phyloP scores from a whole-genome alignment of 208 protist species.

The Acanthamoeba triangularis region DNA sequence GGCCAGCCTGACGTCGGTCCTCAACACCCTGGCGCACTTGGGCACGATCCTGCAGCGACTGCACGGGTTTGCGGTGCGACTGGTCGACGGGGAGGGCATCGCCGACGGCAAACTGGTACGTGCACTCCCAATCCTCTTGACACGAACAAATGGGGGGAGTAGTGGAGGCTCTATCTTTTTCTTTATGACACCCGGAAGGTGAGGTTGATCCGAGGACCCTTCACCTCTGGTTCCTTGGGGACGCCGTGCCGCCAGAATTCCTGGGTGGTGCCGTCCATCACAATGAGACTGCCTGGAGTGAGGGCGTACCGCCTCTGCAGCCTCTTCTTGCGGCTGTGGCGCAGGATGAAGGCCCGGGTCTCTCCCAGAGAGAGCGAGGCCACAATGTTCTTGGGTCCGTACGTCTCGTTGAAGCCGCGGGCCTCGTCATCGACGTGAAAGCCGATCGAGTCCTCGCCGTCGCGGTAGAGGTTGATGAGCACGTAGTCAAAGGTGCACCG shows the following conservation, averaged over 20 bases:
- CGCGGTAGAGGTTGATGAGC: constrained; percentile 62
- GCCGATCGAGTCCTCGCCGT: constrained; percentile 39
- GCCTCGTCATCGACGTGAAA: constrained; percentile 58
- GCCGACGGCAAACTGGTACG: constrained; percentile 32
- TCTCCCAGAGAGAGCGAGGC: constrained; percentile 38
- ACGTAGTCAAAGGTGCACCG: constrained; percentile 62
- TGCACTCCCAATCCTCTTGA: not conserved
- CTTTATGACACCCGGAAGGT: constrained; percentile 51
- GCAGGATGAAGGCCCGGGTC: not conserved
- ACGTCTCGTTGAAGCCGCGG: not conserved
- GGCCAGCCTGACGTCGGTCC: constrained; percentile 6
- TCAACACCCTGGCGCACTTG: not conserved
- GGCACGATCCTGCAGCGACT: not conserved
- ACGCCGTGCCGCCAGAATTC: constrained; percentile 18
- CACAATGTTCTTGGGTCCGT: constrained; percentile 55
- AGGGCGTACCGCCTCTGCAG: not conserved
- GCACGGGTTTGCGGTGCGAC: not conserved
- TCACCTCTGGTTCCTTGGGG: constrained; percentile 18
- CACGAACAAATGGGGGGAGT: not conserved
- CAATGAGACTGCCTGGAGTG: not conserved
- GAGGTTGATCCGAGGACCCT: constrained; percentile 31
- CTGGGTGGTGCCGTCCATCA: constrained; percentile 70
- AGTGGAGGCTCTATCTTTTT: not conserved
- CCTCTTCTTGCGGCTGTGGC: constrained; percentile 47
- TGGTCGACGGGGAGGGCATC: constrained; percentile 13